Percentiles rank a stretch among this genome's conserved stretches.
Conservation (phyloP, 2,329 filamentous ascomycete genomes). For the Atkinsonella hypoxylon region DNA sequence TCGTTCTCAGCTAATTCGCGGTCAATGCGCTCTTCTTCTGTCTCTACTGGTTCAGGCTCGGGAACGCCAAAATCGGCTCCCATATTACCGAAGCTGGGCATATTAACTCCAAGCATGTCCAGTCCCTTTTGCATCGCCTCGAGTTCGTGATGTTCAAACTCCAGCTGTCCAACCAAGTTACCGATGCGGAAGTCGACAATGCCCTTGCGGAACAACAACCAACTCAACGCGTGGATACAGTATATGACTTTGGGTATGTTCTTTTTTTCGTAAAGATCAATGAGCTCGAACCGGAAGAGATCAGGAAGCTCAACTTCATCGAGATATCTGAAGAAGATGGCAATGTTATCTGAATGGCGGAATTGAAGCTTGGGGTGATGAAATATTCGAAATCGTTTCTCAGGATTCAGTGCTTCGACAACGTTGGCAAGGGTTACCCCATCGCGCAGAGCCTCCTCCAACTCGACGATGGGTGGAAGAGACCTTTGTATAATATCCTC, state of each 20-base stretch:
- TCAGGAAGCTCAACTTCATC: conserved; percentile 88
- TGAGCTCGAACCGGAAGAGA: conserved; percentile 90
- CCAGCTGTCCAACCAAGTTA: conserved; percentile 88
- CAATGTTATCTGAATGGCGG: conserved; percentile 95
- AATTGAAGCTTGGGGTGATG: conserved; percentile 76
- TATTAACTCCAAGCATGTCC: conserved; percentile 85
- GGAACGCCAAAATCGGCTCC: conserved; percentile 80
- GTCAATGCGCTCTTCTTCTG: conserved; percentile 78
- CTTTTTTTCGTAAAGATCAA: conserved; percentile 98
- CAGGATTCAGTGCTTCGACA: conserved; percentile 76
- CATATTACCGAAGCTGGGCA: conserved; percentile 98
- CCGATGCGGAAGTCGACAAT: conserved; percentile 94
- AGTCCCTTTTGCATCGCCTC: conserved; percentile 95
- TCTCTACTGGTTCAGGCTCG: conserved; percentile 71
- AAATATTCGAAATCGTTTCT: conserved; percentile 70
- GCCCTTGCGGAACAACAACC: conserved; percentile 90
- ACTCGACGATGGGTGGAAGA: conserved; percentile 82
- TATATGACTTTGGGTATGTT: conserved; percentile 99
- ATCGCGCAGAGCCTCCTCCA: conserved; percentile 85
- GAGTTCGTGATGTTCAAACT: conserved; percentile 95
- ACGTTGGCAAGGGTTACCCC: conserved; percentile 92
- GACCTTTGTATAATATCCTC: conserved; percentile 76
- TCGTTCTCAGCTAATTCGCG: conserved; percentile 73
- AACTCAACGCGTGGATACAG: conserved; percentile 93
- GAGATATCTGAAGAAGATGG: conserved; percentile 87